A percentile compares a stretch with the other conserved stretches of the same genome.
Evolutionary conservation across 805 yeast species (phyloP).

Genomic region (Spathaspora arborariae): DNA sequence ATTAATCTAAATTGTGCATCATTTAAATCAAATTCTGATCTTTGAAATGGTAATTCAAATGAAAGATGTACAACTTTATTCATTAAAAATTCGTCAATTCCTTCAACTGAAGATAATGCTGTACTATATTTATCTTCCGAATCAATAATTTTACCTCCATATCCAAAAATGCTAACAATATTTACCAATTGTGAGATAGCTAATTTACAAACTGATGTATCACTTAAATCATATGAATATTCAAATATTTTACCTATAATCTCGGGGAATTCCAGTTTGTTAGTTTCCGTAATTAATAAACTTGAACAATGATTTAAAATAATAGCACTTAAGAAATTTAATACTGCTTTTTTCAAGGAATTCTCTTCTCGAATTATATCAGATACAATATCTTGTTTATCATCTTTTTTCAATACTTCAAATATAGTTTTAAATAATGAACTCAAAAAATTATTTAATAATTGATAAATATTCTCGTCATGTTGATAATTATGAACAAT

Average conservation of each 20-base stretch:
- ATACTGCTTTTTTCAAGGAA: constrained; percentile 64
- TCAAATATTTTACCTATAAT: constrained; percentile 62
- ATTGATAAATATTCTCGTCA: constrained; percentile 64
- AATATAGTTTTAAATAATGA: constrained; percentile 72
- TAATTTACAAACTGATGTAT: constrained; percentile 61
- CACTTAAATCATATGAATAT: constrained; percentile 60
- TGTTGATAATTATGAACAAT: constrained; percentile 72
- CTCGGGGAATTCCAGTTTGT: constrained; percentile 55
- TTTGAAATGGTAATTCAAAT: constrained; percentile 78
- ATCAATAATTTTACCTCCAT: constrained; percentile 62
- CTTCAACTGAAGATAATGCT: constrained; percentile 54
- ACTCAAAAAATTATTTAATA: constrained; percentile 67
- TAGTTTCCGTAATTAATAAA: constrained; percentile 65
- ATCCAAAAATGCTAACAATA: constrained; percentile 61
- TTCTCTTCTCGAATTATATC: constrained; percentile 64
- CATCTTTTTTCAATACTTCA: constrained; percentile 35
- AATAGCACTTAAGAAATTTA: constrained; percentile 65
- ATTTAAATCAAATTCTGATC: constrained; percentile 57
- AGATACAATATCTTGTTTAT: constrained; percentile 29
- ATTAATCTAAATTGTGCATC: constrained; percentile 79
- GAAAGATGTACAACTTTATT: constrained; percentile 62
- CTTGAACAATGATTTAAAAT: constrained; percentile 78
- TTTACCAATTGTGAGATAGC: constrained; percentile 68
- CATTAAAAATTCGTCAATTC: constrained; percentile 67
- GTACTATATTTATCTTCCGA: constrained; percentile 49